Percentiles rank a stretch among this genome's conserved stretches.
phyloP scores from a whole-genome alignment of 257 asterid species.

The Solanum lycopersicoides region DNA sequence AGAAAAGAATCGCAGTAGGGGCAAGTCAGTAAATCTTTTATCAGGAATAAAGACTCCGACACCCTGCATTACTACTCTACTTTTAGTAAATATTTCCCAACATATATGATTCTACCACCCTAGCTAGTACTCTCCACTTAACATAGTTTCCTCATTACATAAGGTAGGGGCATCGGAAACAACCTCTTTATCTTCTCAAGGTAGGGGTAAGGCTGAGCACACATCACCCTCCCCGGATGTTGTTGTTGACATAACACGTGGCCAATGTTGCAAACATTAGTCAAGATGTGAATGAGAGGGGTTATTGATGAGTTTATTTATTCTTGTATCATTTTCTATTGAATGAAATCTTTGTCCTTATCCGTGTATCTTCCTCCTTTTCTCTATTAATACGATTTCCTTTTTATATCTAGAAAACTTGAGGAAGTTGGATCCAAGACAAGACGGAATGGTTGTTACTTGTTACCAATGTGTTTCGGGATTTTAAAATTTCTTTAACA shows the following conservation, averaged over 20 bases:
- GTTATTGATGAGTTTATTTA: neutral
- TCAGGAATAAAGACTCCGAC: neutral
- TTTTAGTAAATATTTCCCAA: neutral
- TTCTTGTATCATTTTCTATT: neutral
- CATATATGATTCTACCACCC: neutral
- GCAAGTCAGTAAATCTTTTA: neutral
- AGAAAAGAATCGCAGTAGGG: neutral
- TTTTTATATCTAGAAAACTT: neutral
- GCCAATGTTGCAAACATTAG: neutral
- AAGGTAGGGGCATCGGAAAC: neutral
- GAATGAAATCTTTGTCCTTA: neutral
- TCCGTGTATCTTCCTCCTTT: neutral
- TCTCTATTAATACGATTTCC: neutral
- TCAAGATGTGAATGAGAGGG: neutral
- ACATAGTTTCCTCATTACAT: neutral
- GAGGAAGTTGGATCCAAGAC: neutral
- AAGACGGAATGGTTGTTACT: neutral
- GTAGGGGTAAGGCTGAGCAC: neutral
- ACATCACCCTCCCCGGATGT: neutral
- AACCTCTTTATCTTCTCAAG: neutral
- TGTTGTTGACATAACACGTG: neutral
- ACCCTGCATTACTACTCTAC: neutral
- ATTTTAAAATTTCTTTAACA: neutral
- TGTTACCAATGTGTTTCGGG: neutral
- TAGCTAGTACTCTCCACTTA: neutral